Evolutionary conservation across 192 early-diverging fungal genomes (phyloP).

Genomic region (Linnemannia elongata): DNA sequence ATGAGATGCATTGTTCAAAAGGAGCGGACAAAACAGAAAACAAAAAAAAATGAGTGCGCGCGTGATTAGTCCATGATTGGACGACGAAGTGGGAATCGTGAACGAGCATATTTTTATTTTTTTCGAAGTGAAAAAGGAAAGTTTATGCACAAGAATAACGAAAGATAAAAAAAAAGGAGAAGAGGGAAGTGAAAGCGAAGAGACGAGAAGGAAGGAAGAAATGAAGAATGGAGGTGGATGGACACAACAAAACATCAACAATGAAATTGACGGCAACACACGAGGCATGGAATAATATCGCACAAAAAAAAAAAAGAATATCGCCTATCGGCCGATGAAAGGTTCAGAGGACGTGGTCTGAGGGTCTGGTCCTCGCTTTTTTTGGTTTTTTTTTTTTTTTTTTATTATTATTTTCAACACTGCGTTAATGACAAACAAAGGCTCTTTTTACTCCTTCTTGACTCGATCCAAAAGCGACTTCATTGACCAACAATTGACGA

Average conservation of each 20-base stretch:
- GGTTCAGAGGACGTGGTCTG: background rate
- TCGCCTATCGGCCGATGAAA: background rate
- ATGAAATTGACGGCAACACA: background rate
- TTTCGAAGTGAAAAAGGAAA: background rate
- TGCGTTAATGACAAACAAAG: background rate
- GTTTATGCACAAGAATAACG: background rate
- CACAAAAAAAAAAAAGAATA: background rate
- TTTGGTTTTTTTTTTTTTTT: background rate
- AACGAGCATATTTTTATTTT: background rate
- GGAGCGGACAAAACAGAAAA: background rate
- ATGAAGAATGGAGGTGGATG: conserved; percentile 1
- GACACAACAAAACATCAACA: background rate
- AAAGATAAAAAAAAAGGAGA: background rate
- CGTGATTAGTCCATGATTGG: background rate
- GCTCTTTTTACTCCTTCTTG: background rate
- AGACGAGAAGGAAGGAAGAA: background rate
- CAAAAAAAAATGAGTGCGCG: background rate
- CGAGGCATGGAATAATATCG: background rate
- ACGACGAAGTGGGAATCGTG: background rate
- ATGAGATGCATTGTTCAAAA: background rate
- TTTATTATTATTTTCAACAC: no score
- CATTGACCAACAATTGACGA: no score
- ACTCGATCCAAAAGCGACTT: no score
- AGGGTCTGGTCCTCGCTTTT: background rate
- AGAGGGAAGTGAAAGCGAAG: no score